Evolutionary conservation across 805 yeast species (phyloP), one percentile per base, ranked within the genome.

Genomic region (Jamesozyma jinghongensis): DNA sequence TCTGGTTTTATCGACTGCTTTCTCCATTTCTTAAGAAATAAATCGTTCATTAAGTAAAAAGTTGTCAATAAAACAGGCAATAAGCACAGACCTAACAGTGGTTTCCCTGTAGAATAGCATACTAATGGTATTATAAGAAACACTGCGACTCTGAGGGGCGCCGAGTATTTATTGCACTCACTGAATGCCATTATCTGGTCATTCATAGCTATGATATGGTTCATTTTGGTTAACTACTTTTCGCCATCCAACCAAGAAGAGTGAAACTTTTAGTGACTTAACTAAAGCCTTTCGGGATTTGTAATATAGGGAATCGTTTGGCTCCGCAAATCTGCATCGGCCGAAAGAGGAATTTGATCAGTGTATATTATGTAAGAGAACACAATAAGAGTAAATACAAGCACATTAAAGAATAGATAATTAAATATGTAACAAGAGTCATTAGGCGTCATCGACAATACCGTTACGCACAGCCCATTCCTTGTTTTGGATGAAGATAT

Each of bases 381-480:
- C 16, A 2, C 5, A 17, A 28, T 28, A 16, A 13, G 19, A 18
- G 16, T 22, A 34, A 4, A 22, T 3, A 4, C n/a, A 22, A n/a
- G 17, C 18, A 12, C 18, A 22, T n/a, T 20, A 4, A 22, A 12
- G n/a, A 34, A 22, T n/a, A 14, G 18, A 22, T 22, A 22, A 25
- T 4, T 36, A 28, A 7, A 22, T 6, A 22, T 22, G 10, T 22
- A 10, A 22, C 26, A 22, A 22, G 26, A 22, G 26, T 22, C 10
- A 10, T 22, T 22, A 22, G n/a, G 13, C 33, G 26, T 66, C 67
- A 7, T n/a, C n/a, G 34, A 77, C 63, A 40, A 82, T 69, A 31
- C 95, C 95, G 59, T 88, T 88, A 61, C 87, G 74, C 17, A 71
- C 56, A 11, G 85, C 77, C 98, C 98, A 90, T 22, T 73, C 75